phyloP scores from a whole-genome alignment of 345 rosid species.

The Excoecaria cochinchinensis region DNA sequence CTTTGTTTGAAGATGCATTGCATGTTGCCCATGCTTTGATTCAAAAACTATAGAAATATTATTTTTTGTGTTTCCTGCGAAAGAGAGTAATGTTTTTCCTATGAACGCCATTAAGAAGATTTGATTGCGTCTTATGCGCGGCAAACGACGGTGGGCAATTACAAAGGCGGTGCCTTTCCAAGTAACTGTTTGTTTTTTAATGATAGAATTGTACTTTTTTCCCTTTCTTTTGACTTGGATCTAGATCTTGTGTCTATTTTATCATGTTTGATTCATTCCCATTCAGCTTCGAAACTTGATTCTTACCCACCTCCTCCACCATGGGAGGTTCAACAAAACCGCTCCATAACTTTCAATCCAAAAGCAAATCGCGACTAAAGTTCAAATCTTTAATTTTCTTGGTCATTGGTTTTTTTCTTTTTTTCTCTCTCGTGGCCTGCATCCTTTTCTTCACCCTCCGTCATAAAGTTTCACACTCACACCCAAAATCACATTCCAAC shows the following conservation, averaged over 20 bases:
- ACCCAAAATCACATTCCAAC: not conserved
- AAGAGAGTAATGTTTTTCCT: too few relatives aligned
- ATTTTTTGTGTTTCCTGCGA: too few relatives aligned
- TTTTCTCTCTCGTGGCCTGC: conserved; percentile 9
- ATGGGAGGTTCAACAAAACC: conserved; percentile 1
- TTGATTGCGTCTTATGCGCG: too few relatives aligned
- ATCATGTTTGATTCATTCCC: not conserved
- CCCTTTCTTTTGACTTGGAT: not conserved
- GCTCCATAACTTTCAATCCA: not conserved
- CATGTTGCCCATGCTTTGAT: not conserved
- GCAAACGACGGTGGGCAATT: too few relatives aligned
- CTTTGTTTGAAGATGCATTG: not conserved
- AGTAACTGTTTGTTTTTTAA: not conserved
- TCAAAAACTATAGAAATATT: not conserved
- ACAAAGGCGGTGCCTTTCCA: not conserved
- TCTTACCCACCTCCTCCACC: not conserved
- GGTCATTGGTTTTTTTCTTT: conserved; percentile 14
- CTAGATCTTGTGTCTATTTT: not conserved
- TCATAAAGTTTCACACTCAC: not conserved
- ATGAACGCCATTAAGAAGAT: too few relatives aligned
- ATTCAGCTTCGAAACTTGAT: not conserved
- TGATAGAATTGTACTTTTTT: not conserved
- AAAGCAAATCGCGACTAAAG: not conserved
- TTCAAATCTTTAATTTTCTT: conserved; percentile 10
- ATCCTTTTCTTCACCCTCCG: conserved; percentile 14